Base-by-base conservation (phyloP, 2,329 filamentous ascomycete species). In the Arthrobotrys megalospora region DNA sequence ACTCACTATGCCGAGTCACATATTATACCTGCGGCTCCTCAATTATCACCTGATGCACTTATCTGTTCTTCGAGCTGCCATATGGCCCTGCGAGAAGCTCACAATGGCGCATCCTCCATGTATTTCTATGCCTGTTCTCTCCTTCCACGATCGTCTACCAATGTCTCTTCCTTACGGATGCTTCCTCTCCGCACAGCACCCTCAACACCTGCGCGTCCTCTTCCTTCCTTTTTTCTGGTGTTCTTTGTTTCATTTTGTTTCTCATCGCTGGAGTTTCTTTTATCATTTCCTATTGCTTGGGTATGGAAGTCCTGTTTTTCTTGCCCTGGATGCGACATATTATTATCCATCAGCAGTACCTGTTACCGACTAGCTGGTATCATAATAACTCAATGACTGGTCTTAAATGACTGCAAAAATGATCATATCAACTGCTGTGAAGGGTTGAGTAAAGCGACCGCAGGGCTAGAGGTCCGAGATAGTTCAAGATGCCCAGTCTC, bases 211-310 rank as follows among this genome's bases (percentile, higher is more conserved):
- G 55, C 55, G 7, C n/a, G 55, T 45, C 45, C 14, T 28, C 52
- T 6, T 24, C 28, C 24, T 7, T 45, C 24, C 36, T 58, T 65
- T 16, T 58, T 65, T 16, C 6, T 45, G 63, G 70, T 67, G 70
- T 67, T 69, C 50, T 36, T 53, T 60, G 12, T 50, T 41, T 28
- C 14, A 24, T 24, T 60, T 2, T 14, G 45, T 64, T 43, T 65
- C 34, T 70, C 38, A 36, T 50, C 63, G 45, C 63, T 73, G 69
- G 69, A 73, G 69, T 73, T 66, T 32, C n/a, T 41, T 60, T 38
- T 63, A 32, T 65, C 50, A 55, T 64, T 63, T 73, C 55, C 55
- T 53, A 14, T 73, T 73, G 64, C 38, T 53, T 73, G 55, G 69
- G 62, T 66, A 66, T 66, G 43, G 53, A 71, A 55, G 55, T 55